Base-by-base conservation (phyloP, 768 basidiomycete genomes). In the Boletus pseudo-olivaceus region DNA sequence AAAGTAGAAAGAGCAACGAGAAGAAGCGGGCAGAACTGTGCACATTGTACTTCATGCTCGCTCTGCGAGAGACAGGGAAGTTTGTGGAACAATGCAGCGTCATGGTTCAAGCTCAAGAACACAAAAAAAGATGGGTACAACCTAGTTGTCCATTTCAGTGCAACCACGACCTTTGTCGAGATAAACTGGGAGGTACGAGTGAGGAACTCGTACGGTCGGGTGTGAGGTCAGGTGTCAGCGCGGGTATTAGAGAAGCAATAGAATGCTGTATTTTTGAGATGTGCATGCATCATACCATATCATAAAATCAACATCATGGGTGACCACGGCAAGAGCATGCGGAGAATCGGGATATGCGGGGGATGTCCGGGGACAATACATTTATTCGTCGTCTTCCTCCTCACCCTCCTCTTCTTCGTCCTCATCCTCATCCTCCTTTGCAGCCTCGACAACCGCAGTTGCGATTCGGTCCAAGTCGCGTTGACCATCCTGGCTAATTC, bases 401-500 rank as follows among this genome's bases (percentile, higher is more conserved):
- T 82, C 84, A 34, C 75, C 85, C 34, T 81, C 85, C 19, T 78
- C 87, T 17, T 81, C 87, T 2, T 83, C 88, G 1, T 86, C 89
- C 0, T 90, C 89, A 0, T 82, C 82, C 51, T 84, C 88, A 12
- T 86, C 83, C 57, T 89, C 85, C 75, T 81, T 84, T 58, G 75
- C 76, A 51, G 85, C 82, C 74, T 92, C 90, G 46, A 92, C 85
- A 11, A 94, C 90, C 44, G 92, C 87, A 17, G 91, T 92, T 35
- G 92, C 91, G 72, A 94, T 94, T 53, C 92, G 91, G 73, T 94
- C 92, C 75, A 96, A 79, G 72, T 97, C 94, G 66, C 94, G 87
- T 75, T 93, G 90, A 59, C 96, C 96, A 69, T 98, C 96, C 77
- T 98, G 95, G 71, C 85, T 87, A 72, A 98, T 96, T 77, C 91